Percentiles rank a stretch among this genome's conserved stretches.
These are phyloP conservation scores for Teunomyces tritomae DNA, from an alignment of 805 yeast species.

Conservation along the genomic window DNA sequence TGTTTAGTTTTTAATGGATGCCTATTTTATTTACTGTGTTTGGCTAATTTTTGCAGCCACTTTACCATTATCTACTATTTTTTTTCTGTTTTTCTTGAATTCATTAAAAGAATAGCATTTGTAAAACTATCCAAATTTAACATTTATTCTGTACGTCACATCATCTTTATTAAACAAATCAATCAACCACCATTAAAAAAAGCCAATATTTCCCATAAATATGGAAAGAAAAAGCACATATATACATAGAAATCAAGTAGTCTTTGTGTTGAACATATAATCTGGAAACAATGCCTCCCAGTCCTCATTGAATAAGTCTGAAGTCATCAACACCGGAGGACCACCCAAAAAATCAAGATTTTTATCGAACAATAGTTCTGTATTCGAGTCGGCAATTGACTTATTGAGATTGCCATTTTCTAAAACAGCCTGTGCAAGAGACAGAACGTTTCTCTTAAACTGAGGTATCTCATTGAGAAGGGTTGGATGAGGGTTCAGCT, in stretches of 20 bases:
- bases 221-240: background rate
- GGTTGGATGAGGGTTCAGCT: background rate
- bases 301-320: slow-evolving; percentile 45
- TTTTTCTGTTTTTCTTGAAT: background rate
- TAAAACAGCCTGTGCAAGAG: background rate
- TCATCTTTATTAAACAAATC: background rate
- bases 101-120: background rate
- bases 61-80: background rate
- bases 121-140: background rate
- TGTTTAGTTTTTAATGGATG: background rate
- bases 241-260: slow-evolving; percentile 3
- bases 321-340: slow-evolving; percentile 52
- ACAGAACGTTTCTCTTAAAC: background rate
- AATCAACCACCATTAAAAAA: background rate
- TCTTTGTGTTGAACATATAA: slow-evolving; percentile 29
- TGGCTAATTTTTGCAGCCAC: background rate
- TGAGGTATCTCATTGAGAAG: background rate
- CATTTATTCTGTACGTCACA: background rate
- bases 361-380: slow-evolving; percentile 22
- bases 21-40: background rate
- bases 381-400: slow-evolving; percentile 17
- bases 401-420: slow-evolving; percentile 5
- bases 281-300: slow-evolving; percentile 53
- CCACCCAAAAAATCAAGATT: slow-evolving; percentile 46
- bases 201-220: background rate